Percentiles rank a stretch among this genome's conserved stretches.
Conservation (phyloP, 2,329 filamentous ascomycete species). For the Colletotrichum scovillei region DNA sequence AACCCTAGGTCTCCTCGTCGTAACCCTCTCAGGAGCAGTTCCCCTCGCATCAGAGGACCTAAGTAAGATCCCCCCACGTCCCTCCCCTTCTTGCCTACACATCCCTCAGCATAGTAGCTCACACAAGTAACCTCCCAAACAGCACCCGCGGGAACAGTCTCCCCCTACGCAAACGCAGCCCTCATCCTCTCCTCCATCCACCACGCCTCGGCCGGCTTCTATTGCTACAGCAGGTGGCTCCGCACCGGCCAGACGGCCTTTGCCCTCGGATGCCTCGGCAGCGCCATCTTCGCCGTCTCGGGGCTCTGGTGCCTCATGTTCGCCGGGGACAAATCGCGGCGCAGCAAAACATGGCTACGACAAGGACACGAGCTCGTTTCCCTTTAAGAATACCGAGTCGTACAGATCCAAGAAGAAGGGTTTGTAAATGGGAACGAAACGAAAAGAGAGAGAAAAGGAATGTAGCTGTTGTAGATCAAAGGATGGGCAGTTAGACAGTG, state of each 20-base stretch:
- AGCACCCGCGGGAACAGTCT: conserved; percentile 51
- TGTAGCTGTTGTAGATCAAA: neutral
- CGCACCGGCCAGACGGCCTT: conserved; percentile 64
- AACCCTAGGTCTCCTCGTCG: conserved; percentile 69
- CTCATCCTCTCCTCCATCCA: conserved; percentile 74
- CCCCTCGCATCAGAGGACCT: conserved; percentile 66
- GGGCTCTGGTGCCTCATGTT: conserved; percentile 55
- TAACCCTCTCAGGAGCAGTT: conserved; percentile 77
- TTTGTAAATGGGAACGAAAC: conserved; percentile 35
- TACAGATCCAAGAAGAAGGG: conserved; percentile 53
- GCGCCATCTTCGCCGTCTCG: conserved; percentile 66
- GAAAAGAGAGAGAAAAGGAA: neutral
- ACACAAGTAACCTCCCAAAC: conserved; percentile 1
- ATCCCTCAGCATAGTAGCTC: conserved; percentile 41
- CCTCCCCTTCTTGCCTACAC: too few species aligned
- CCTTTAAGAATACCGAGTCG: conserved; percentile 51
- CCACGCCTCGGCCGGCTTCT: conserved; percentile 71
- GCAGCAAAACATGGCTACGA: conserved; percentile 50
- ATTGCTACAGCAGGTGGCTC: conserved; percentile 77
- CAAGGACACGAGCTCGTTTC: conserved; percentile 53
- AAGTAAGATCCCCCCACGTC: conserved; percentile 41
- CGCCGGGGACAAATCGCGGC: conserved; percentile 50
- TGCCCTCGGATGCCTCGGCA: conserved; percentile 68
- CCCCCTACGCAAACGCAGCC: conserved; percentile 74
- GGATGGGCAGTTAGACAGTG: too few species aligned